Conservation (phyloP, 345 rosid genomes). For the Aquilaria sinensis region DNA sequence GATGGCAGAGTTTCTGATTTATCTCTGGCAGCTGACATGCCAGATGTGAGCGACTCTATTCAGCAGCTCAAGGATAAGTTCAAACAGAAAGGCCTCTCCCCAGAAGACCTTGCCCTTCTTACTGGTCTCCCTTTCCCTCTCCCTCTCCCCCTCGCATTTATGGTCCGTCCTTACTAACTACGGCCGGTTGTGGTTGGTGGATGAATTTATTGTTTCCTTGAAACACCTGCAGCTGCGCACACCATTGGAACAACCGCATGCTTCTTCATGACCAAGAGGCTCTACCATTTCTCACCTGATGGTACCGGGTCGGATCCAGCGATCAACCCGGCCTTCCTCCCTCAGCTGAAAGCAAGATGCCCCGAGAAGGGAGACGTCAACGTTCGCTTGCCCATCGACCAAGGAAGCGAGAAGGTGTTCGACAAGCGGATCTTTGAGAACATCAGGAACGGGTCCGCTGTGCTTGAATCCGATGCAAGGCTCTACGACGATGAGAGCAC, state of each 20-base stretch:
- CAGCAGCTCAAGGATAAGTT: conserved; percentile 53
- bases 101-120: conserved; percentile 72
- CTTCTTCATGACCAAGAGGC: conserved; percentile 72
- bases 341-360: conserved; percentile 36
- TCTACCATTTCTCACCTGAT: conserved; percentile 44
- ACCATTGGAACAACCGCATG: conserved; percentile 85
- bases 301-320: conserved; percentile 51
- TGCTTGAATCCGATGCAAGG: conserved; percentile 66
- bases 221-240: conserved; percentile 53
- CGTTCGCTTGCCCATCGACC: conserved; percentile 48
- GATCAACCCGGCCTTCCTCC: conserved; percentile 39
- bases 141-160: conserved; percentile 30
- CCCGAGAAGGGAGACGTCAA: conserved; percentile 58
- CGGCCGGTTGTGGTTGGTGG: too few species aligned
- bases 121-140: conserved; percentile 28
- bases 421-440: conserved; percentile 58
- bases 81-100: conserved; percentile 48
- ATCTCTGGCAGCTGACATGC: conserved; percentile 50
- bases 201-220: too few species aligned
- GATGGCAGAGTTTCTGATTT: conserved; percentile 62
- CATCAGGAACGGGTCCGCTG: conserved; percentile 58
- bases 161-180: not conserved
- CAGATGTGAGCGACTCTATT: conserved; percentile 58
- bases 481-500: conserved; percentile 55
- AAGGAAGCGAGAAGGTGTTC: conserved; percentile 34